Conservation (phyloP, 139 green algal genomes). For the Choricystis sp. region DNA sequence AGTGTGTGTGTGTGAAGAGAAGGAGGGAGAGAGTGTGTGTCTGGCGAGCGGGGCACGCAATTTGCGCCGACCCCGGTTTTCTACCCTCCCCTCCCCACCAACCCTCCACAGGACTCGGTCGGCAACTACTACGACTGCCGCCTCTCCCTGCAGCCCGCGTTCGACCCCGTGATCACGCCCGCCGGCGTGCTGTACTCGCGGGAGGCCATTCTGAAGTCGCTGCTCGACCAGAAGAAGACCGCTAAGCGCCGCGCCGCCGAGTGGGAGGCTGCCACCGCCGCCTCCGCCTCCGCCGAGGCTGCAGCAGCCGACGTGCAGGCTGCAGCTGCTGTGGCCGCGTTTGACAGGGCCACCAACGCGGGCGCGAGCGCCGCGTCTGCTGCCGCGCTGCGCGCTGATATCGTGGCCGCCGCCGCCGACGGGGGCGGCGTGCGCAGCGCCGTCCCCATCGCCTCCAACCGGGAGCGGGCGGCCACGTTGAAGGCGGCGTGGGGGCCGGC, state of each 20-base stretch:
- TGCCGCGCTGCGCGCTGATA: constrained; percentile 10
- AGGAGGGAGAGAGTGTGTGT: no score
- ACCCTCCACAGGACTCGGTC: constrained; percentile 50
- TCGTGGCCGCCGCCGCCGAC: constrained; percentile 27
- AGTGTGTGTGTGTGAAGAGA: background rate
- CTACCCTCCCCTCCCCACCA: background rate
- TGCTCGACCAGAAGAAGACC: constrained; percentile 71
- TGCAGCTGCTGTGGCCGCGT: constrained; percentile 55
- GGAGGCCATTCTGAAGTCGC: constrained; percentile 71
- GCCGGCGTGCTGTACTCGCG: constrained; percentile 65
- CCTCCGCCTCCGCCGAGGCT: background rate
- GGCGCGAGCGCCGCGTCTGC: constrained; percentile 38
- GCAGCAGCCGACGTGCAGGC: constrained; percentile 23
- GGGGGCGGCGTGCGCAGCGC: constrained; percentile 13
- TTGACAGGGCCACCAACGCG: constrained; percentile 72
- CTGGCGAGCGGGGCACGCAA: no score
- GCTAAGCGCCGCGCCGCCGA: constrained; percentile 60
- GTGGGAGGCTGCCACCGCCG: constrained; percentile 31
- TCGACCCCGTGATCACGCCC: constrained; percentile 69
- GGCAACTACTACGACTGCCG: constrained; percentile 81
- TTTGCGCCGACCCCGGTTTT: no score
- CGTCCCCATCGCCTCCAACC: constrained; percentile 54
- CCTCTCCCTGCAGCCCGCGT: constrained; percentile 56
- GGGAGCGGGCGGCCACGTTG: constrained; percentile 46
- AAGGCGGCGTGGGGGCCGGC: constrained; percentile 67